Base-by-base conservation (phyloP, 257 asterid species). In the Scutellaria baicalensis region DNA sequence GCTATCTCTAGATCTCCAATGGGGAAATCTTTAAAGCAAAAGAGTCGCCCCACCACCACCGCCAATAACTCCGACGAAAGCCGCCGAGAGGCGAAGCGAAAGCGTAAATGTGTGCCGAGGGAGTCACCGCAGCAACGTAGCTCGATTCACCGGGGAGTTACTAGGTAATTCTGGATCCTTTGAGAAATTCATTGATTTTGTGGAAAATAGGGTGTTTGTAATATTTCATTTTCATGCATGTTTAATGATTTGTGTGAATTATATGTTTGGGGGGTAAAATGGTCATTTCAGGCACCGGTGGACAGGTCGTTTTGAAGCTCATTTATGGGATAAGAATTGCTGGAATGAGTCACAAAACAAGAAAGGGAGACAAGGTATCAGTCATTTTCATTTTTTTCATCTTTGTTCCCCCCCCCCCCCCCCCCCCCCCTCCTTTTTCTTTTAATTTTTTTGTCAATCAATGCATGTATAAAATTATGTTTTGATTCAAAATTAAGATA, bases 261-360 rank as follows among this genome's bases (percentile, higher is more conserved):
- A 11, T 23, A 5, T 60, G 10, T 38, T 42, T n/a, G 35, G 55
- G 50, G 49, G 66, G 4, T 31, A 38, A 36, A 61, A 64, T 54
- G 71, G 69, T 31, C 17, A 68, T 18, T 63, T 54, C 79, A 93
- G 99, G 80, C 99, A 93, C 81, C 77, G 99, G 56, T 93, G 97
- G 99, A 93, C 99, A 0, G 99, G 99, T 12, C 87, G 99, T 1
- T 93, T 80, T 33, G 99, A 93, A 82, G 99, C 99, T 72, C 99
- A 93, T 82, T 64, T 93, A 70, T 93, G 99, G 99, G 99, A 93
- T 82, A 93, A 91, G 82, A 88, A 93, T 54, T 85, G 97, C 79
- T 93, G 99, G 99, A 93, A 93, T 74, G 88, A 93, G 72, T 72
- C 99, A 0, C 99, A 89, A 64, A 93, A 76, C 78, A 91, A 91